These are phyloP conservation scores for Ligustrum vulgare DNA, from an alignment of 257 asterid species.

Conservation along the genomic window DNA sequence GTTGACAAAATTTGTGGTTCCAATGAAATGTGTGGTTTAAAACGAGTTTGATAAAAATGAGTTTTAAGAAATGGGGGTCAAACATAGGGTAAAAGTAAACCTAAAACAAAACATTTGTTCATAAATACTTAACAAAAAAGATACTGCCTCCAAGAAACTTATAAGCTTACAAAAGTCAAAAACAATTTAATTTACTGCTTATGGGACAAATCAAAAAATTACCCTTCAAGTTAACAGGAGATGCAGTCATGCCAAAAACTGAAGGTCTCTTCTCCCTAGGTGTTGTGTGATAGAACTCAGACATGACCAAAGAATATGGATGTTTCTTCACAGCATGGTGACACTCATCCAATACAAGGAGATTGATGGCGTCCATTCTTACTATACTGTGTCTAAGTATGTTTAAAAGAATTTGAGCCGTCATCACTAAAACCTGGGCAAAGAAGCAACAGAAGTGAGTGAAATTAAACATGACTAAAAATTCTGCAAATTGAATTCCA, in stretches of 20 bases:
- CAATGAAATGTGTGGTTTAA: too few species aligned
- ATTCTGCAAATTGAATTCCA: constrained; percentile 17
- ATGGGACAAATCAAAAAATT: constrained; percentile 29
- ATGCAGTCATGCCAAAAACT: constrained; percentile 99
- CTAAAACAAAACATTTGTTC: background rate
- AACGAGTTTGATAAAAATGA: too few species aligned
- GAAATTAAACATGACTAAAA: constrained; percentile 21
- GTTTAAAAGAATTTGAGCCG: constrained; percentile 96
- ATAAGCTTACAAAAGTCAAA: constrained; percentile 11
- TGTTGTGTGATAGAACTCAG: constrained; percentile 94
- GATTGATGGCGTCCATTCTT: constrained; percentile 90
- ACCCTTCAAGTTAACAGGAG: constrained; percentile 99
- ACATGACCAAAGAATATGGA: constrained; percentile 97
- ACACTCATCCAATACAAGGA: constrained; percentile 94
- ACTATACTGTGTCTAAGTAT: constrained; percentile 96
- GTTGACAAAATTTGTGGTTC: too few species aligned
- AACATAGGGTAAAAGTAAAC: background rate
- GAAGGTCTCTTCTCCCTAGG: constrained; percentile 92
- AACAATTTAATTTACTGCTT: constrained; percentile 20
- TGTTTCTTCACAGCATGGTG: constrained; percentile 99
- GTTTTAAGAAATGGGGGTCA: too few species aligned
- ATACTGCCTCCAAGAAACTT: constrained; percentile 16
- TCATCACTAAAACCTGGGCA: constrained; percentile 96
- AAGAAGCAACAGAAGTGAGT: constrained; percentile 23
- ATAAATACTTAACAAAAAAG: constrained; percentile 1